Evolutionary conservation across 805 yeast species (phyloP).

Genomic region (Starmerella floricola): DNA sequence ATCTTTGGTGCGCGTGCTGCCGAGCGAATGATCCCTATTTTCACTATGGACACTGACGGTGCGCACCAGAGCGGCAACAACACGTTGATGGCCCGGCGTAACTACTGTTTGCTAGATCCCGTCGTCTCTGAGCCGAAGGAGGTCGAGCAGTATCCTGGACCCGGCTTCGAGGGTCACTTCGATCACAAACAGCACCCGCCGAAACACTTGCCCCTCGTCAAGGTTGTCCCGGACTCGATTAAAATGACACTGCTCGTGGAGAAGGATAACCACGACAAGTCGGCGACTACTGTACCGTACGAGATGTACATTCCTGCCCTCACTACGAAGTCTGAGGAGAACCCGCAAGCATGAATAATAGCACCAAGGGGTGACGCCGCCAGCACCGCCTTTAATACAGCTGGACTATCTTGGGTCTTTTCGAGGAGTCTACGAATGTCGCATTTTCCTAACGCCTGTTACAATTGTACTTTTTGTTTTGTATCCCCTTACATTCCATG

Average conservation of each 20-base stretch:
- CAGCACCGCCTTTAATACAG: not conserved
- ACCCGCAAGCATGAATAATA: not conserved
- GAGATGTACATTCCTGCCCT: slow-evolving; percentile 53
- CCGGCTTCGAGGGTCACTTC: slow-evolving; percentile 11
- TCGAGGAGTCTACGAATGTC: no score
- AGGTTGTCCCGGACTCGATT: slow-evolving; percentile 36
- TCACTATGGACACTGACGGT: slow-evolving; percentile 48
- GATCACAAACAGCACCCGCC: slow-evolving; percentile 2
- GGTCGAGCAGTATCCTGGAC: slow-evolving; percentile 14
- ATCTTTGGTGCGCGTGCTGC: slow-evolving; percentile 51
- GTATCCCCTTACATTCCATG: no score
- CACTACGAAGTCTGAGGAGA: slow-evolving; percentile 19
- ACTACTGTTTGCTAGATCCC: slow-evolving; percentile 39
- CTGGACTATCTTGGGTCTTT: no score
- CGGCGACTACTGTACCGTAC: slow-evolving; percentile 50
- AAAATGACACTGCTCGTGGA: slow-evolving; percentile 68
- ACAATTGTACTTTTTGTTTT: no score
- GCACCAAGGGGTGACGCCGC: not conserved
- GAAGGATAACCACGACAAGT: slow-evolving; percentile 37
- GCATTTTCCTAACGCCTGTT: no score
- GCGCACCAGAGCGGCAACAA: slow-evolving; percentile 34
- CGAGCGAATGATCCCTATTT: slow-evolving; percentile 73
- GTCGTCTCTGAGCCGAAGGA: slow-evolving; percentile 7
- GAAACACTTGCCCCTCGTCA: slow-evolving; percentile 10
- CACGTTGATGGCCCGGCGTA: slow-evolving; percentile 44